Conservation (phyloP, 2,329 filamentous ascomycete species). For the Periglandula ipomoeae region DNA sequence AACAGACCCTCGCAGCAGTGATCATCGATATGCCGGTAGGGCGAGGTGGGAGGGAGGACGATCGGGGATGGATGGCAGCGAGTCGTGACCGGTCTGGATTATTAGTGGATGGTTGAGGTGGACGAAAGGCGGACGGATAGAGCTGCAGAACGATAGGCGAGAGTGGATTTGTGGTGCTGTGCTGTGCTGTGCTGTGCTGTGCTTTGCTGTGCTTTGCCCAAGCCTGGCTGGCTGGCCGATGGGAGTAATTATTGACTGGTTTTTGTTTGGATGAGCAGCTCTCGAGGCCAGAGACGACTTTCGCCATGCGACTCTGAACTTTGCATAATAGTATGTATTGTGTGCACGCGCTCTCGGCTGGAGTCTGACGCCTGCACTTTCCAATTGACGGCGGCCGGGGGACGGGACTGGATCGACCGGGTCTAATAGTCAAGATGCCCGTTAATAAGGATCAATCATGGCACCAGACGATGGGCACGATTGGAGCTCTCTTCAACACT, state of each 20-base stretch:
- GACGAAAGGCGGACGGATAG: background rate
- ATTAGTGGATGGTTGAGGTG: slow-evolving; percentile 3
- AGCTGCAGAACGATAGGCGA: slow-evolving; percentile 4
- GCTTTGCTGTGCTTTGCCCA: background rate
- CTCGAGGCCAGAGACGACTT: background rate
- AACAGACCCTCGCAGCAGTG: slow-evolving; percentile 34
- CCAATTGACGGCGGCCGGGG: background rate
- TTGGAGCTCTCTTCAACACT: background rate
- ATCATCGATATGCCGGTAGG: slow-evolving; percentile 38
- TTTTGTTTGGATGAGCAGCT: background rate
- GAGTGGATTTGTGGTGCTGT: background rate
- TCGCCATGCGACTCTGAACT: background rate
- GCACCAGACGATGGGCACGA: background rate
- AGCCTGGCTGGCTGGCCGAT: background rate
- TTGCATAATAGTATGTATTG: background rate
- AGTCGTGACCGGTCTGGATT: background rate
- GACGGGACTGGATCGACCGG: background rate
- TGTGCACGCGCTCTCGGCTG: background rate
- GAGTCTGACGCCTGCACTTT: background rate
- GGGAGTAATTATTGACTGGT: background rate
- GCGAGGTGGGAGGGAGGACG: slow-evolving; percentile 1
- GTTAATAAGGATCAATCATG: background rate
- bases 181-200: too few relatives aligned
- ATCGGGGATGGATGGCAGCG: slow-evolving; percentile 1
- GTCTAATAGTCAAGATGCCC: background rate